Conservation (phyloP, 2,329 filamentous ascomycete species). For the Venturia nashicola region DNA sequence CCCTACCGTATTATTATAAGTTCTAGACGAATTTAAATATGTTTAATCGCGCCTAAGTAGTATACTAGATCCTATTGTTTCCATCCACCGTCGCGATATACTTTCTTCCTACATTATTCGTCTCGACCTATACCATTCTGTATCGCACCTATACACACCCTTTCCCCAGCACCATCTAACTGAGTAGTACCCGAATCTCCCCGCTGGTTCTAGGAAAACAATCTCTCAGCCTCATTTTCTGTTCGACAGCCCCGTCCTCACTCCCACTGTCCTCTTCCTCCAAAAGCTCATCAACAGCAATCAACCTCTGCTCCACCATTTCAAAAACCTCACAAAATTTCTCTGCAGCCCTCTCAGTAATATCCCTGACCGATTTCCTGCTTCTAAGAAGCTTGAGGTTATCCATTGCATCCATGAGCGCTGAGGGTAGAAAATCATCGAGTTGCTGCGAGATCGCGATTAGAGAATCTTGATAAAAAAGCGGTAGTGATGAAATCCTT, state of each 20-base stretch:
- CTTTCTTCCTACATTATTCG: too few species aligned
- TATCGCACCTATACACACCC: background rate
- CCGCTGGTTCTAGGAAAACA: conserved; percentile 52
- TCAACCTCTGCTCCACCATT: conserved; percentile 48
- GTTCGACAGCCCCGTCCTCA: conserved; percentile 24
- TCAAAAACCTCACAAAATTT: conserved; percentile 80
- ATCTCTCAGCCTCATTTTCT: conserved; percentile 33
- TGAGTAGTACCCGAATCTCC: conserved; percentile 51
- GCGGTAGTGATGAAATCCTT: conserved; percentile 40
- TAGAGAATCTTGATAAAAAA: conserved; percentile 51
- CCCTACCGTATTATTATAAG: background rate
- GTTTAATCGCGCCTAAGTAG: background rate
- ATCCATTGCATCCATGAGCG: conserved; percentile 81
- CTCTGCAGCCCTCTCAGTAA: conserved; percentile 74
- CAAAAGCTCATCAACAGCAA: conserved; percentile 43
- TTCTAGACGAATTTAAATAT: background rate
- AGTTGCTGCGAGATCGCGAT: conserved; percentile 58
- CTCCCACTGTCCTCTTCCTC: conserved; percentile 20
- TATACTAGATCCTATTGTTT: background rate
- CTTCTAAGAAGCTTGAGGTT: conserved; percentile 65
- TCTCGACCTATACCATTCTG: background rate
- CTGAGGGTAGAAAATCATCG: conserved; percentile 85
- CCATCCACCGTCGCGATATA: background rate
- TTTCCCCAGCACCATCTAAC: conserved; percentile 21
- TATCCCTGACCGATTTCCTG: conserved; percentile 55